Evolutionary conservation across 2,329 filamentous ascomycete species (phyloP), one percentile per base, ranked within the genome.

Genomic region (Penicillium oxalicum): DNA sequence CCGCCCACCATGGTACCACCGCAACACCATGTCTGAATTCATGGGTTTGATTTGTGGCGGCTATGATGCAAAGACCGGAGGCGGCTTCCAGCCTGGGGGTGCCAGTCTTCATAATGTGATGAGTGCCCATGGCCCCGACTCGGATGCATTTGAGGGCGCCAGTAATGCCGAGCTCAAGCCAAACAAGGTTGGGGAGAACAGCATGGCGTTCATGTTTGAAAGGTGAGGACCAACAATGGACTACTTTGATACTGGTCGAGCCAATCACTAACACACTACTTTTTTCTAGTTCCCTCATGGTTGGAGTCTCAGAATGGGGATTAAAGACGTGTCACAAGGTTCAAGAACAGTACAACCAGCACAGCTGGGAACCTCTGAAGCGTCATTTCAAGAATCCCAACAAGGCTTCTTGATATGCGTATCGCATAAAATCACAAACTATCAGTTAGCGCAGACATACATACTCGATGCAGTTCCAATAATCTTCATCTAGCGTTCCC

Each of bases 281-380:
- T 70, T 49, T 65, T 63, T 53, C 28, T 60, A 77, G 79, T 59
- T 79, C 74, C 55, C 66, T 85, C 45, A 86, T 87, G 82, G 78
- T 87, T 26, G 84, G 84, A 3, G 83, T 87, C 25, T 86, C 84
- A 2, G 83, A 86, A 54, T 88, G 84, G 84, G 84, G 83, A 1
- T 65, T 87, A 53, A 84, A 81, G 66, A 79, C 80, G 53, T 91
- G 83, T 63, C 70, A 76, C 60, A 87, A 87, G 68, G 79, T 87
- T 36, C 84, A 87, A 71, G 76, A 81, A 56, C 80, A 80, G 48
- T 94, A 93, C 62, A 90, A 82, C 63, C 81, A 83, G 49, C 86
- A 94, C 73, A 91, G 87, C 65, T 95, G 89, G 89, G 82, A 76
- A 27, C 78, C 78, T 0, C 70, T 87, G 45, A 79, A 80, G 67